phyloP scores from a whole-genome alignment of 2,329 filamentous ascomycete species.

The Blumeria hordei region DNA sequence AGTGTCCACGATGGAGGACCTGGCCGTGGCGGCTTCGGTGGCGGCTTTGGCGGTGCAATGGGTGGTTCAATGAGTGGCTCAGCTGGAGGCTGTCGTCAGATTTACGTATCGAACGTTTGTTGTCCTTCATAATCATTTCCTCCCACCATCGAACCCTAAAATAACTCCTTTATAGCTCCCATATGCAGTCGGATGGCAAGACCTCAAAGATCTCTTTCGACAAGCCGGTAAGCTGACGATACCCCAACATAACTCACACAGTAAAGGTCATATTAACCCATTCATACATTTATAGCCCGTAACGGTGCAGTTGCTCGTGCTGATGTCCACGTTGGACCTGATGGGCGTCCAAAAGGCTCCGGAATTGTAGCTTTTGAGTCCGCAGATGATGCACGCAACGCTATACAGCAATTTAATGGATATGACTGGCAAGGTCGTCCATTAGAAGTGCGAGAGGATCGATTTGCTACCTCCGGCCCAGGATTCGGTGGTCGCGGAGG shows the following conservation, averaged over 20 bases:
- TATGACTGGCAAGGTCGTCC: slow-evolving; percentile 94
- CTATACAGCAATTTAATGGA: slow-evolving; percentile 92
- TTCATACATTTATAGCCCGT: slow-evolving; percentile 19
- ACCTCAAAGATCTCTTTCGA: slow-evolving; percentile 94
- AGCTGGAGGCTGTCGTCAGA: slow-evolving; percentile 54
- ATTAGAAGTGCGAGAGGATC: slow-evolving; percentile 88
- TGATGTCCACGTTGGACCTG: slow-evolving; percentile 78
- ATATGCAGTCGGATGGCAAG: slow-evolving; percentile 95
- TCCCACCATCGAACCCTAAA: slow-evolving; percentile 7
- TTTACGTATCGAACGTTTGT: slow-evolving; percentile 97
- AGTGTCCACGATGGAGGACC: slow-evolving; percentile 30
- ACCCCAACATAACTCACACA: slow-evolving; percentile 5
- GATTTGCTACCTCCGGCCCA: slow-evolving; percentile 45
- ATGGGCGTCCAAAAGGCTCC: slow-evolving; percentile 85
- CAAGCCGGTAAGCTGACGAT: slow-evolving; percentile 57
- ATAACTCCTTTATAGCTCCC: slow-evolving; percentile 45
- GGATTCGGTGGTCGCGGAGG: slow-evolving; percentile 21
- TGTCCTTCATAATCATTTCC: slow-evolving; percentile 15
- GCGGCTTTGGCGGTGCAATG: slow-evolving; percentile 20
- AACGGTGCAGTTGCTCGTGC: slow-evolving; percentile 72
- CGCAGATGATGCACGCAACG: slow-evolving; percentile 80
- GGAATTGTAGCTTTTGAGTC: slow-evolving; percentile 94
- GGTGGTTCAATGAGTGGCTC: slow-evolving; percentile 23
- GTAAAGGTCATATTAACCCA: slow-evolving; percentile 6
- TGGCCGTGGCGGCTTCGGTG: slow-evolving; percentile 25